Evolutionary conservation across 805 yeast species (phyloP), one percentile per base, ranked within the genome.

Genomic region (Vanderwaltozyma polyspora): DNA sequence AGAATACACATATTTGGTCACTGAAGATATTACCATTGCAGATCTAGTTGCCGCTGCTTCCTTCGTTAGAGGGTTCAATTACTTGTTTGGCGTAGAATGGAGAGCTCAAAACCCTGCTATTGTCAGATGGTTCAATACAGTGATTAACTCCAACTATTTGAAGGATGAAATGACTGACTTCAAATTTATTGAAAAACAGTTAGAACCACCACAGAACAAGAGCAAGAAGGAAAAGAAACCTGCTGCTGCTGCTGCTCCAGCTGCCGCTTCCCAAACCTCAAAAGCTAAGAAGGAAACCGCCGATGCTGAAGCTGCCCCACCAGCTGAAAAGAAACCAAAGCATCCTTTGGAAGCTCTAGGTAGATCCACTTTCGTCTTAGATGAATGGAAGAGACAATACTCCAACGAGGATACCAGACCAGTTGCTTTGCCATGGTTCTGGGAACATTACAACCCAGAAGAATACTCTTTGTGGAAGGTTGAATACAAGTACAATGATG

Each of bases 321-420:
- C 63, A 23, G 64, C 59, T n/a, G 64, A 59, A 54, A 80, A 80
- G 70, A 83, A 82, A 68, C 73, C 86, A 48, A 81, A 80, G 65
- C 97, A 89, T 69, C 96, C 97, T 57, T 75, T 87, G 61, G 93
- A 76, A 62, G 67, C 70, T 40, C 74, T 89, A 45, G 93, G 91
- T 52, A 79, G 74, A 59, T 61, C 84, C 41, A 54, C 79, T 42
- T 67, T 70, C 49, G 67, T 77, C 51, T 54, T 89, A 44, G 96
- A 89, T 59, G 91, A 84, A 65, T 87, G 95, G 93, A 91, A 91
- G 77, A 81, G 95, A 70, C 67, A 67, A 48, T 89, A 91, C 79
- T 86, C 96, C 45, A 91, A 89, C 74, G 89, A 85, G 68, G 97
- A 91, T 56, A 89, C 97, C 60, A 83, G 96, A 68, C 79, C 76